Base-by-base conservation (phyloP, 257 asterid genomes). In the Craterostigma plantagineum region DNA sequence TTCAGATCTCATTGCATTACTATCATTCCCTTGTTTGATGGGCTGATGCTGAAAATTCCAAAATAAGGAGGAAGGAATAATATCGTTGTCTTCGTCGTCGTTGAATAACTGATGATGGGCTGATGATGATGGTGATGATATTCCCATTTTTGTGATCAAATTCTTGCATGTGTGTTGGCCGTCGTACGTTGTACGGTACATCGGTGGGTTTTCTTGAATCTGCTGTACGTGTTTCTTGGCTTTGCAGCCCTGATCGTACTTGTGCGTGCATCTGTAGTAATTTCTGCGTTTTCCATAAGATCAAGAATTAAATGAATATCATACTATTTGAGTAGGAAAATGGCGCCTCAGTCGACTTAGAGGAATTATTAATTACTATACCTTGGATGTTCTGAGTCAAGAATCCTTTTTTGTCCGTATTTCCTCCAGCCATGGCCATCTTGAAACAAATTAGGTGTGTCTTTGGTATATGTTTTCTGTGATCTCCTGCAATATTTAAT, bases 351-450 rank as follows among this genome's bases (percentile, higher is more conserved):
- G n/a, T n/a, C n/a, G 13, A 9, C 7, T n/a, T 35, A 7, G 1
- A n/a, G 7, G 3, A 7, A 35, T 35, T n/a, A 35, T 35, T 8
- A 3, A n/a, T 11, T 48, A 11, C 1, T 13, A 7, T 33, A 72
- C 93, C 93, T 77, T 2, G 91, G 91, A 52, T 71, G 52, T 16
- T 49, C 41, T 55, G 77, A 41, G 10, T 63, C 6, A 41, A 64
- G 78, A 64, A 81, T 77, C 5, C 7, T 34, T 43, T 81, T 81
- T 50, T 81, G 91, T 18, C 93, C 93, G 46, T 81, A 81, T 53
- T 81, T 81, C 57, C 93, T 77, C 93, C 93, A 81, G 15, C 72
- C 83, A 56, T 71, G 62, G 0, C 86, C 78, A 43, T 77, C 93
- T 42, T 71, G 77, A 16, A 60, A 17, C 43, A 50, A 42, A 38